Conservation (phyloP, 2,329 filamentous ascomycete genomes). For the Exserohilum turcica region DNA sequence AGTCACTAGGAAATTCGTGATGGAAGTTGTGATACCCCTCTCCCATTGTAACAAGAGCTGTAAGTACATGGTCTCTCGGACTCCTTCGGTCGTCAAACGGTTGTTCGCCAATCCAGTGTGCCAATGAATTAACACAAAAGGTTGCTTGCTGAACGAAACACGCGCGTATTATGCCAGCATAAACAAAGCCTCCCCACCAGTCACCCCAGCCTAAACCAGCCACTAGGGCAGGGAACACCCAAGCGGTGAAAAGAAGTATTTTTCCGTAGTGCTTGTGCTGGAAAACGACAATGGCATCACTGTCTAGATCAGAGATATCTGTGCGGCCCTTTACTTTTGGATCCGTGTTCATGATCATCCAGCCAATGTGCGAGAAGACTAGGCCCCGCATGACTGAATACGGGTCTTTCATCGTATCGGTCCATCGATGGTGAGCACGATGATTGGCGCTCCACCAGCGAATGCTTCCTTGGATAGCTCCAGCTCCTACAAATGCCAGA, state of each 20-base stretch:
- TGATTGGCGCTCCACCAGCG: constrained; percentile 56
- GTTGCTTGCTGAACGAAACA: constrained; percentile 58
- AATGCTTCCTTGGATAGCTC: constrained; percentile 55
- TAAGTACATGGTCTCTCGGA: constrained; percentile 47
- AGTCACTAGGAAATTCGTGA: constrained; percentile 50
- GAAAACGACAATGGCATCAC: constrained; percentile 55
- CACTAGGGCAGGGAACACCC: constrained; percentile 51
- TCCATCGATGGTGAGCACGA: constrained; percentile 58
- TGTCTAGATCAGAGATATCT: constrained; percentile 57
- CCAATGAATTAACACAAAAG: constrained; percentile 59
- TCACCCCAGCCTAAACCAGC: constrained; percentile 56
- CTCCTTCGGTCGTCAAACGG: constrained; percentile 48
- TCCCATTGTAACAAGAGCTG: constrained; percentile 49
- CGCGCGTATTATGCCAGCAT: constrained; percentile 55
- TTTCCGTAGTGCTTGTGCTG: constrained; percentile 55
- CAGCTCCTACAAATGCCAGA: constrained; percentile 53
- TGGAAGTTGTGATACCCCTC: constrained; percentile 52
- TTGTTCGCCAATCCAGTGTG: constrained; percentile 58
- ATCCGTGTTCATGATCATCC: constrained; percentile 59
- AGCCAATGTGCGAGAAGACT: constrained; percentile 55
- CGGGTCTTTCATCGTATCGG: constrained; percentile 57
- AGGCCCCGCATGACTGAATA: constrained; percentile 56
- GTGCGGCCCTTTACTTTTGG: constrained; percentile 56
- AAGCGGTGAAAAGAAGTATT: constrained; percentile 50
- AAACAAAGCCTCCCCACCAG: constrained; percentile 55